A percentile compares a stretch with the other conserved stretches of the same genome.
These are phyloP conservation scores for Beta vulgaris DNA, from an alignment of 148 eudicot genomes.

Conservation along the genomic window DNA sequence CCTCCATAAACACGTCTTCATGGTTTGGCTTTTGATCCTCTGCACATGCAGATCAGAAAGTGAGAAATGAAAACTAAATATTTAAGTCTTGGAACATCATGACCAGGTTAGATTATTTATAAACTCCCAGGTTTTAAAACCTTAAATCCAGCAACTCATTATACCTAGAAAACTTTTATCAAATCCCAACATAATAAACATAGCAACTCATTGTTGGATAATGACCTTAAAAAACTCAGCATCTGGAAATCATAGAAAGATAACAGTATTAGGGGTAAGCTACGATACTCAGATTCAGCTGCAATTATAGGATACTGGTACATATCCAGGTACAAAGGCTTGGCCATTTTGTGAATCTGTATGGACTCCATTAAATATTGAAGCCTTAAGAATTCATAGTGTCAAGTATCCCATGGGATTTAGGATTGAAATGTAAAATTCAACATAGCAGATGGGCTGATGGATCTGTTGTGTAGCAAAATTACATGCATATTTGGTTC, in stretches of 20 bases:
- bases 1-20: conserved; percentile 97
- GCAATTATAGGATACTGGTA: neutral
- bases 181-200: neutral
- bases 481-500: neutral
- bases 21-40: conserved; percentile 61
- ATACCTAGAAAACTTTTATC: neutral
- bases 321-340: neutral
- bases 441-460: neutral
- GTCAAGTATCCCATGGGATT: neutral
- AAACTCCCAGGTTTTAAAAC: neutral
- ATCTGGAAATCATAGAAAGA: neutral
- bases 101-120: neutral
- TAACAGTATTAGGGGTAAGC: neutral
- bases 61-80: conserved; percentile 9
- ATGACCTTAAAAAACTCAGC: neutral
- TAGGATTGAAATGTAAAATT: neutral
- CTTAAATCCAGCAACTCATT: neutral
- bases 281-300: neutral
- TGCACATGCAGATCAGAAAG: conserved; percentile 29
- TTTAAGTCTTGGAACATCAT: neutral
- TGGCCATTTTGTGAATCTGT: neutral
- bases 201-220: no score
- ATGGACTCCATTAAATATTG: neutral
- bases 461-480: neutral
- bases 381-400: neutral